These are phyloP conservation scores for Mortierella sp. DNA, from an alignment of 371 early-diverging fungal genomes.

Conservation along the genomic window DNA sequence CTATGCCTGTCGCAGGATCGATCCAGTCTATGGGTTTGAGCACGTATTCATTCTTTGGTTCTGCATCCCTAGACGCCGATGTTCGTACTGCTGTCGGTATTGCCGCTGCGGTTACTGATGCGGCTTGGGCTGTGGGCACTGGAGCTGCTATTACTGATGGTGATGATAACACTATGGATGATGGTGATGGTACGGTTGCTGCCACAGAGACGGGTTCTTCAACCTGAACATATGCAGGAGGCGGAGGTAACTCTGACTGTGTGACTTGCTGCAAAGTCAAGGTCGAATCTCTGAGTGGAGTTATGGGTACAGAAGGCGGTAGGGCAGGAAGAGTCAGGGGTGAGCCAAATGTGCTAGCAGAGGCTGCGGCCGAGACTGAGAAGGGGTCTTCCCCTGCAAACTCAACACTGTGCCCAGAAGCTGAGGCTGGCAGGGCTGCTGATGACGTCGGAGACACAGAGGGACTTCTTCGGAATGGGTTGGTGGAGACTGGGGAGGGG, in stretches of 20 bases:
- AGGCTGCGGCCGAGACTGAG: constrained; percentile 18
- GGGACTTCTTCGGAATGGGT: constrained; percentile 40
- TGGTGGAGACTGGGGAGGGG: constrained; percentile 28
- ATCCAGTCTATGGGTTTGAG: constrained; percentile 77
- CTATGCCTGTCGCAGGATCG: constrained; percentile 56
- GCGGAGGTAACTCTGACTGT: constrained; percentile 31
- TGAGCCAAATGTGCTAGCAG: background rate
- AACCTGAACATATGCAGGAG: constrained; percentile 17
- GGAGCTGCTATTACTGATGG: background rate
- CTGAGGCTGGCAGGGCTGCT: background rate
- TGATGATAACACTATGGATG: background rate
- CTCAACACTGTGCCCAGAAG: background rate
- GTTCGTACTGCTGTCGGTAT: constrained; percentile 4
- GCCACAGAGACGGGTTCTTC: background rate
- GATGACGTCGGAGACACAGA: constrained; percentile 16
- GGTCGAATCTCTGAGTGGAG: background rate
- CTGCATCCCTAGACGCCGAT: constrained; percentile 7
- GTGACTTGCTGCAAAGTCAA: background rate
- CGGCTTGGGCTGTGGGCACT: background rate
- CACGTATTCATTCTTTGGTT: constrained; percentile 62
- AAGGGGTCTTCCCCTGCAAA: constrained; percentile 34
- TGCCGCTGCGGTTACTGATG: background rate
- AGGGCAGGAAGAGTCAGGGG: background rate
- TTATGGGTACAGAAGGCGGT: background rate
- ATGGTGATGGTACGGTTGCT: background rate